Base-by-base conservation (phyloP, 495 filamentous ascomycete species). In the Lasiosphaeria ovina region DNA sequence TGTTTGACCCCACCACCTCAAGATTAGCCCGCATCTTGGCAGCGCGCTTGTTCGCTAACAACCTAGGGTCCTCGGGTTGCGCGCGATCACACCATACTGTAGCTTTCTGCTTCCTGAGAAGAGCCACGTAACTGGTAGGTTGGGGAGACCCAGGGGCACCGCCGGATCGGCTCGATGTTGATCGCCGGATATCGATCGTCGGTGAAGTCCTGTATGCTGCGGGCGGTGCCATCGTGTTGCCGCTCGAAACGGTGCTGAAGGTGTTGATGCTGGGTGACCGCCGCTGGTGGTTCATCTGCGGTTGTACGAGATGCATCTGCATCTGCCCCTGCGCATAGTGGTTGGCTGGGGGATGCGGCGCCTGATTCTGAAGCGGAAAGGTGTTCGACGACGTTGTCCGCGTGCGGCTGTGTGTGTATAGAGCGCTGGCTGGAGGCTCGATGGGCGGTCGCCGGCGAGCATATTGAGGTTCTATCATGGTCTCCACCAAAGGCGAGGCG, bases 31-130 rank as follows among this genome's bases (percentile, higher is more conserved):
- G 78, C 74, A 87, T 82, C 76, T 93, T 96, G 54, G 92, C 95
- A 3, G 85, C 85, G 59, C 88, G 81, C 66, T 95, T 90, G 66
- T 89, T 85, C 32, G 90, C 91, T 6, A 88, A 73, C 57, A 96
- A 70, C 31, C 91, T 82, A 9, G 95, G 90, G 74, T 99, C 95
- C 74, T 98, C 92, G 54, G 88, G 84, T 67, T 99, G 94, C 12
- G 92, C 84, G 55, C 93, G 92, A 65, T 98, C 95, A 74, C 93
- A 97, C 94, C 94, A 99, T 7, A 99, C 94, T 0, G 94, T 99
- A 35, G 91, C 94, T 70, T 98, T 99, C 69, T 99, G 94, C 66
- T 91, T 91, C 51, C 94, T 85, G 78, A 99, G 88, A 9, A 97
- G 79, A 12, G 94, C 93, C 31, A 99, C 94, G 73, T 99, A 99